Evolutionary conservation across 2,329 filamentous ascomycete species (phyloP), one percentile per base, ranked within the genome.

Genomic region (Aspergillus fijiensis): DNA sequence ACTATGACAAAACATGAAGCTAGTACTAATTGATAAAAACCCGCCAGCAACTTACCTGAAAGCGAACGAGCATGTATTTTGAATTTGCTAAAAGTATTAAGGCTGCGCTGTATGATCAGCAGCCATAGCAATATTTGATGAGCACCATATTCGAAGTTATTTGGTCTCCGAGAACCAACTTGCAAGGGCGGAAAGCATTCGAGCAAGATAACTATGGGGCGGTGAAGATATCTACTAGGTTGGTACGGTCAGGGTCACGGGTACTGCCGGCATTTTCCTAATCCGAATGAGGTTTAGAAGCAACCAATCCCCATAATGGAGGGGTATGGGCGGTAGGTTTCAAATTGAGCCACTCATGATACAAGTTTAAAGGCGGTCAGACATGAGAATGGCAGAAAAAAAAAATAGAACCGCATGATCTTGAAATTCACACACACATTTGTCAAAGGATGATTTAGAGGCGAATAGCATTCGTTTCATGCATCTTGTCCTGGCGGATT

Each of bases 361-460:
- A 45, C 14, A 19, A 45, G 39, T 7, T n/a, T 5, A 1, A 5
- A 45, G 39, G 39, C 39, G 39, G 5, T 6, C 31, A 64, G 59
- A 62, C 65, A 64, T 63, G 62, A 65, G 62, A 65, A 60, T 51
- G 69, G 66, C 71, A 73, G 65, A 74, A 74, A 74, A 67, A n/a
- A 66, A 65, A 59, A 45, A 45, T 61, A 29, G 27, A 59, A 61
- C 67, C 70, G 74, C 71, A 69, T 74, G 70, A 75, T 61, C 66
- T 55, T 57, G 59, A 73, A 73, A 72, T 72, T 73, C 73, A 70
- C 70, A 70, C 69, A 73, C 69, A 69, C 63, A 66, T 64, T 62
- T 54, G 52, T 52, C 61, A 60, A 35, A 35, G 52, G 62, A 60
- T 49, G 49, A 58, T 61, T 52, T 54, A 55, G 49, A 53, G 19